These are phyloP conservation scores for Eruca vesicaria DNA, from an alignment of 441 rosid genomes.

Conservation along the genomic window DNA sequence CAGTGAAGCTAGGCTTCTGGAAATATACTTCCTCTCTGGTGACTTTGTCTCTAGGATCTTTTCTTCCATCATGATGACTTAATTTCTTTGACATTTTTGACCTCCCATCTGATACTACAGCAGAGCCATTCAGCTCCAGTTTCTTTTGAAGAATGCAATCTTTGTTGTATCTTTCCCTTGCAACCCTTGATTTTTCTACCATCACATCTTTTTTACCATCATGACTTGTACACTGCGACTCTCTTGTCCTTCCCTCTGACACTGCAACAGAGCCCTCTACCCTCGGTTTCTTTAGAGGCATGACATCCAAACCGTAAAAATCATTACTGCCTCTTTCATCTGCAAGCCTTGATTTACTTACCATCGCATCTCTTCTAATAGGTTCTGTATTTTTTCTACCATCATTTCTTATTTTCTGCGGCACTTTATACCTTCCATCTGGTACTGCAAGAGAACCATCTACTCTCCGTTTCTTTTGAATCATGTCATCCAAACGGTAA, in stretches of 20 bases:
- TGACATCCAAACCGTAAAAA: constrained; percentile 17
- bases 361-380: neutral
- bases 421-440: constrained; percentile 19
- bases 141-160: constrained; percentile 44
- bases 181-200: constrained; percentile 13
- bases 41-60: constrained; percentile 30
- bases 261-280: constrained; percentile 31
- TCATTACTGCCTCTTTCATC: constrained; percentile 17
- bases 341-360: constrained; percentile 16
- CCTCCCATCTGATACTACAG: constrained; percentile 24
- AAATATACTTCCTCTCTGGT: constrained; percentile 28
- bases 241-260: constrained; percentile 8
- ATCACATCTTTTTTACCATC: neutral
- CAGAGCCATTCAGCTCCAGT: constrained; percentile 38
- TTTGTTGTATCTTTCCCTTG: constrained; percentile 27
- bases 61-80: neutral
- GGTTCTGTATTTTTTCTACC: constrained; percentile 1
- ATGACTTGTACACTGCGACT: neutral
- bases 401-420: constrained; percentile 28
- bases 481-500: constrained; percentile 32
- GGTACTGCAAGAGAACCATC: constrained; percentile 27
- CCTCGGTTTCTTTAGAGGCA: constrained; percentile 46
- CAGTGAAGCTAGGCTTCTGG: constrained; percentile 33
- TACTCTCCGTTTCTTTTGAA: constrained; percentile 43
- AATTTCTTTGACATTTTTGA: constrained; percentile 21